Base-by-base conservation (phyloP, 345 rosid genomes). In the Aquilaria sinensis region DNA sequence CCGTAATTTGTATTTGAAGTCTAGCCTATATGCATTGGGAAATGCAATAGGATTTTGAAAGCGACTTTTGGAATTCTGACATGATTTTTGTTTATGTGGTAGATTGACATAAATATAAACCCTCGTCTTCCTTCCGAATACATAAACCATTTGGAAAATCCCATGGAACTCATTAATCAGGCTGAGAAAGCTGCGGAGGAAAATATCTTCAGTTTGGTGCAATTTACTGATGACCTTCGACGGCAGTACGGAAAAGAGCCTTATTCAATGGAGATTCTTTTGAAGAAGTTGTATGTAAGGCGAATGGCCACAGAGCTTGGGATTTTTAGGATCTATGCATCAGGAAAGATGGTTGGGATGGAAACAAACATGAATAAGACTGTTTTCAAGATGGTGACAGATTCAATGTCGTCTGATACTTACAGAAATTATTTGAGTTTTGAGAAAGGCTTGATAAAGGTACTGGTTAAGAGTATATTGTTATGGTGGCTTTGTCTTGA, bases 291-390 rank as follows among this genome's bases (percentile, higher is more conserved):
- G 30, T 90, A 90, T 61, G 89, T 81, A 68, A 86, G 90, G 77
- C 86, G 98, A 78, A 93, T 93, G 97, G 97, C 96, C 8, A 92
- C 98, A 62, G 98, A 93, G 77, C 81, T 93, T 68, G 98, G 97
- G 77, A 83, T 93, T 56, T 78, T 67, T 56, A 75, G 81, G 81
- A 83, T 93, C 53, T 83, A 80, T 76, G 77, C 88, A 57, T 76
- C 88, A 68, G 97, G 97, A 66, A 93, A 86, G 81, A 82, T 84
- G 82, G 98, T 93, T 71, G 79, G 80, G 70, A 85, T 88, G 97
- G 70, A 85, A 80, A 82, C 96, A 67, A 88, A 78, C 67, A 86
- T 85, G 95, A 90, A 81, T 68, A 80, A 80, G 67, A 78, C 70
- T 75, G 96, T 88, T 65, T 93, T 86, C 83, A 83, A 85, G 82